Base-by-base conservation (phyloP, 345 rosid genomes). In the Salix dunnii region DNA sequence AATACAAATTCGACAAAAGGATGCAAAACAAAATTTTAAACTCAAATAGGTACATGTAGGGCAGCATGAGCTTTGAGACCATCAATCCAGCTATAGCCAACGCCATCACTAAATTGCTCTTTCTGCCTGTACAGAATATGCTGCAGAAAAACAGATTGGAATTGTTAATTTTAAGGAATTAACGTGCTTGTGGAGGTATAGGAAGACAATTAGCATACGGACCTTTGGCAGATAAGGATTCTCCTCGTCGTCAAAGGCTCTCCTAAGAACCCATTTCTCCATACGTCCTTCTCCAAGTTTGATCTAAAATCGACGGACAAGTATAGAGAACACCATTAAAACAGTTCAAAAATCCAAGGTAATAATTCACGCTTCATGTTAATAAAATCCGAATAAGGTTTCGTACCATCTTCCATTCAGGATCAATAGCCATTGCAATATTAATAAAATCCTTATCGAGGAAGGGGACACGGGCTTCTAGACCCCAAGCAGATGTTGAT, bases 41-140 rank as follows among this genome's bases (percentile, higher is more conserved):
- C 23, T 28, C 33, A 33, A 10, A 12, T 43, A 53, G 42, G 49
- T 86, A 94, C 97, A 82, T 90, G 89, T 79, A 63, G 68, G 28
- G 84, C 87, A 74, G 99, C 94, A 72, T 95, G 98, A 30, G 89
- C 91, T 82, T 93, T 91, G 67, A 95, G 94, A 31, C 99, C 98
- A 86, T 93, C 99, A 23, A 95, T 95, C 99, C 99, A 95, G 73
- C 98, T 91, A 64, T 93, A 95, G 58, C 98, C 97, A 38, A 95
- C 99, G 36, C 99, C 98, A 70, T 95, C 99, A 79, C 99, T 95
- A 62, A 95, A 95, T 76, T 95, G 97, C 74, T 95, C 99, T 68
- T 95, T 95, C 84, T 95, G 99, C 78, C 99, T 91, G 85, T 95
- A 93, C 48, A 95, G 87, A 74, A 95, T 90, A 82, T 90, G 96